Base-by-base conservation (phyloP, 768 basidiomycete genomes). In the Lactifluus rugatus region DNA sequence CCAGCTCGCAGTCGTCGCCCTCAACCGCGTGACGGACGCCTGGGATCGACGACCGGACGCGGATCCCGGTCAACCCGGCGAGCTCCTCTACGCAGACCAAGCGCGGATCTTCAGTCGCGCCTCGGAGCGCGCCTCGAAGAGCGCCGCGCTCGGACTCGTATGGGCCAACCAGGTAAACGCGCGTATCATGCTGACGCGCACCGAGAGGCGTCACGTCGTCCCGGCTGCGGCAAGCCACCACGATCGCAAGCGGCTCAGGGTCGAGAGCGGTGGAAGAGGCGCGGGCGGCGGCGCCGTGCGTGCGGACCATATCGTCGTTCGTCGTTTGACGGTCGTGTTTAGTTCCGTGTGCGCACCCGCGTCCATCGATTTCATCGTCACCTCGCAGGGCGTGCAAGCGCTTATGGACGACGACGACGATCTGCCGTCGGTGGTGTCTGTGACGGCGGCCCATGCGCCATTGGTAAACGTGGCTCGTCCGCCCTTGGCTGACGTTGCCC, bases 161-260 rank as follows among this genome's bases (percentile, higher is more conserved):
- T 98, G 95, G 95, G 88, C 94, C 16, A 97, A 95, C 70, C 87
- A 91, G 66, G 76, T 98, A 56, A 94, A 95, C 64, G 79, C 78
- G 4, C 81, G 95, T 23, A 78, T 97, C 47, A 84, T 95, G 77
- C 78, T 96, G 52, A 81, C 79, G 45, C 80, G 90, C 31, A 93
- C 93, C 0, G 80, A 80, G 10, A 75, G 90, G 59, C 77, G 85
- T 56, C 76, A 81, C 47, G 75, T 82, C 57, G 67, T 87, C 26
- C 71, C 75, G 54, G 74, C 74, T 41, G 71, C 72, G 26, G 56
- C 16, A n/a, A 19, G 36, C 8, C 11, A 57, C 25, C 72, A 70
- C 10, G 56, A 52, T 5, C 59, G 58, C 23, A 74, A 73, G 66
- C 72, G 60, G 53, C 60, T 58, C 68, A 67, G 67, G 37, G 48